Conservation (phyloP, 495 filamentous ascomycete species). For the Lasiosphaeris hirsuta region DNA sequence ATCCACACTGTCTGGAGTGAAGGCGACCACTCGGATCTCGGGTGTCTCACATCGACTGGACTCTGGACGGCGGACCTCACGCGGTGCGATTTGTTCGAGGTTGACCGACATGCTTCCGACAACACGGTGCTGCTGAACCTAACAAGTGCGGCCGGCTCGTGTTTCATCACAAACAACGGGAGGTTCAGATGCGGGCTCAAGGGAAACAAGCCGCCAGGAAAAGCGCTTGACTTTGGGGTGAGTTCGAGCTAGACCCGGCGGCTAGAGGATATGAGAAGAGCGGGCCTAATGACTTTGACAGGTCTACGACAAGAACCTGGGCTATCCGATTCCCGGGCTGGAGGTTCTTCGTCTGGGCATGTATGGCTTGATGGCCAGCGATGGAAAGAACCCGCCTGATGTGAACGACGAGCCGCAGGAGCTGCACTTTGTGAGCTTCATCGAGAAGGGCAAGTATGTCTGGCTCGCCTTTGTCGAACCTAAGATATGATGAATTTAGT, state of each 20-base stretch:
- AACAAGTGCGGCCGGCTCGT: constrained; percentile 7
- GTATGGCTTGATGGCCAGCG: too few relatives aligned
- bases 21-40: constrained; percentile 22
- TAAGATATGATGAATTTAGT: too few relatives aligned
- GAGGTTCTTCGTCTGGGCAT: too few relatives aligned
- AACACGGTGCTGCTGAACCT: constrained; percentile 8
- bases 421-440: too few relatives aligned
- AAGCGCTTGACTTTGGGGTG: constrained; percentile 19
- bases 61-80: constrained; percentile 22
- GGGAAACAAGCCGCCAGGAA: neutral
- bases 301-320: too few relatives aligned
- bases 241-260: neutral
- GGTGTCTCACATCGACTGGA: constrained; percentile 22
- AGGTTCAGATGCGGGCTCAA: constrained; percentile 14
- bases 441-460: too few relatives aligned
- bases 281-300: too few relatives aligned
- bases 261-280: too few relatives aligned
- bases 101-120: neutral
- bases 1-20: constrained; percentile 20
- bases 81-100: constrained; percentile 19
- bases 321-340: too few relatives aligned
- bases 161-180: constrained; percentile 11
- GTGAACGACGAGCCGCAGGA: too few relatives aligned
- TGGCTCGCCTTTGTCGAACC: too few relatives aligned
- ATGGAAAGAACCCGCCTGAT: too few relatives aligned